A percentile compares a stretch with the other conserved stretches of the same genome.
Conservation (phyloP, 2,329 filamentous ascomycete genomes). For the Paecilomyces sp. region DNA sequence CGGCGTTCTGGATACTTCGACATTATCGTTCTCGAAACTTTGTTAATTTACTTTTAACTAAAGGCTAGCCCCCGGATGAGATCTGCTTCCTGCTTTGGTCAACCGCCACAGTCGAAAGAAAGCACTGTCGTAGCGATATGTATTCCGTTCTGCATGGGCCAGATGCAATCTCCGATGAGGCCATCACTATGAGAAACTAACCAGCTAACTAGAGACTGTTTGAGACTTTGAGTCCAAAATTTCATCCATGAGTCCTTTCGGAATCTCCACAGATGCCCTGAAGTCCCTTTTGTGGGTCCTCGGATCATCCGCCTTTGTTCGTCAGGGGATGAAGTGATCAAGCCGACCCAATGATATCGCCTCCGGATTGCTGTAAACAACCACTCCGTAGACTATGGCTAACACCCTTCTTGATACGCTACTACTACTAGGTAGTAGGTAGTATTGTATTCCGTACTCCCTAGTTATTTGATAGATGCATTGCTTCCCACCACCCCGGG, state of each 20-base stretch:
- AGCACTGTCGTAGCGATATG: not conserved
- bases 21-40: not conserved
- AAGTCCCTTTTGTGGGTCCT: not conserved
- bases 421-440: too few relatives aligned
- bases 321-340: not conserved
- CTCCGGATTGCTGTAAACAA: not conserved
- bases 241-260: not conserved
- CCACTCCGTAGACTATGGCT: not conserved
- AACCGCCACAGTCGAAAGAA: not conserved
- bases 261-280: not conserved
- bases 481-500: not conserved
- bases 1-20: not conserved
- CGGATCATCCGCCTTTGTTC: not conserved
- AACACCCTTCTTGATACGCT: not conserved
- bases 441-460: too few relatives aligned
- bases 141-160: not conserved
- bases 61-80: not conserved
- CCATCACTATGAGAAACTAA: not conserved
- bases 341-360: not conserved
- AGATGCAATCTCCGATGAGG: not conserved
- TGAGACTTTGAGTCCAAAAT: not conserved
- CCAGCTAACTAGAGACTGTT: not conserved
- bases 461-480: not conserved
- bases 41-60: too few relatives aligned
- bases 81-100: not conserved